Evolutionary conservation across 352 stramenopile genomes (phyloP).

Genomic region (Poterioochromonas sp.): DNA sequence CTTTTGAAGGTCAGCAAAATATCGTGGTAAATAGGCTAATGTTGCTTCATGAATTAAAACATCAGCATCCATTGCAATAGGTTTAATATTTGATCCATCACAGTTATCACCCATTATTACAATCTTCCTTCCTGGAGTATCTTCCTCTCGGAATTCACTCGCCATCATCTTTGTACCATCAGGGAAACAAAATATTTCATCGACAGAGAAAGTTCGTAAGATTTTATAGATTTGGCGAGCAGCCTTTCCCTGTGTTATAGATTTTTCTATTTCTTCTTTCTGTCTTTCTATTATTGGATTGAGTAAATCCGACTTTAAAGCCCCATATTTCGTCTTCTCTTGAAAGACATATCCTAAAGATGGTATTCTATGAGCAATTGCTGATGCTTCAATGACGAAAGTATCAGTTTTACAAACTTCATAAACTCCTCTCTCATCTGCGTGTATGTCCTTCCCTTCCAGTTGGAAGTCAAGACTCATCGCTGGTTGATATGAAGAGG

Average conservation of each 20-base stretch:
- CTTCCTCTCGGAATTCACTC: slow-evolving; percentile 52
- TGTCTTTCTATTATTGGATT: slow-evolving; percentile 54
- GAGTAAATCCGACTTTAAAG: slow-evolving; percentile 47
- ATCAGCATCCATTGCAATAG: slow-evolving; percentile 57
- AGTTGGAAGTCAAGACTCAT: background rate
- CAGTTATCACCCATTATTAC: slow-evolving; percentile 72
- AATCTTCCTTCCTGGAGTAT: slow-evolving; percentile 56
- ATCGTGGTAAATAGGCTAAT: slow-evolving; percentile 56
- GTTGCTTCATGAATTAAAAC: slow-evolving; percentile 75
- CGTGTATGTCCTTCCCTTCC: slow-evolving; percentile 45
- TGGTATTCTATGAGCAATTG: slow-evolving; percentile 65
- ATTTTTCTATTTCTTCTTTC: slow-evolving; percentile 48
- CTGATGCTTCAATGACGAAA: slow-evolving; percentile 55
- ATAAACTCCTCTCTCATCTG: slow-evolving; percentile 41
- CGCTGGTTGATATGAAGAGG: too few relatives aligned
- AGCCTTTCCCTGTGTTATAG: too few relatives aligned
- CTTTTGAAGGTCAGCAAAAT: too few relatives aligned
- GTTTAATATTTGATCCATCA: slow-evolving; percentile 50
- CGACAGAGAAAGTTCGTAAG: slow-evolving; percentile 56
- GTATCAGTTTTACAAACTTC: slow-evolving; percentile 41
- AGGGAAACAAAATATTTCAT: slow-evolving; percentile 57
- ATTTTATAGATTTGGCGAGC: slow-evolving; percentile 52
- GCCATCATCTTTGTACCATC: slow-evolving; percentile 57
- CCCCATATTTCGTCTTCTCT: slow-evolving; percentile 53
- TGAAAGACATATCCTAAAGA: slow-evolving; percentile 69